phyloP scores from a whole-genome alignment of 2,329 filamentous ascomycete genomes.

The Xylaria sp. region DNA sequence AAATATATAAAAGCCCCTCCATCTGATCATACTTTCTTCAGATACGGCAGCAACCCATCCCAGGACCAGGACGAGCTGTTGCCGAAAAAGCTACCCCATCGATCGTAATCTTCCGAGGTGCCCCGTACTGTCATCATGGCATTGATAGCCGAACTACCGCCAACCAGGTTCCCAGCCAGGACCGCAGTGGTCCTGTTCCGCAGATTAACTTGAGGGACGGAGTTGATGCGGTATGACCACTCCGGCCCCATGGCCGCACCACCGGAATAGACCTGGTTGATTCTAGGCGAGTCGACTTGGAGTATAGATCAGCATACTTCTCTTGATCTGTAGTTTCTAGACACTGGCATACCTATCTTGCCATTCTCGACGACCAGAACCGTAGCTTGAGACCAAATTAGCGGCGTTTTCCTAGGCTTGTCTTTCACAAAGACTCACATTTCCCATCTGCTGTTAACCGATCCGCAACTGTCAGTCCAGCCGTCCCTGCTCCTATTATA shows the following conservation, averaged over 20 bases:
- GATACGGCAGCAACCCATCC: slow-evolving; percentile 37
- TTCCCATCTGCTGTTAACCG: slow-evolving; percentile 33
- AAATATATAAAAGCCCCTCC: slow-evolving; percentile 4
- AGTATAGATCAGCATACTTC: slow-evolving; percentile 6
- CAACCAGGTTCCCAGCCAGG: slow-evolving; percentile 31
- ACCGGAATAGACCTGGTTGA: slow-evolving; percentile 32
- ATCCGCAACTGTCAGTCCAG: slow-evolving; percentile 34
- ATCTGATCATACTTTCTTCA: slow-evolving; percentile 36
- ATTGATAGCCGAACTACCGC: slow-evolving; percentile 36
- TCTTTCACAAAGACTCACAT: slow-evolving; percentile 19
- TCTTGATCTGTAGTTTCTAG: neutral
- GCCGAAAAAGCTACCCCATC: slow-evolving; percentile 40
- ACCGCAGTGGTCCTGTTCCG: slow-evolving; percentile 28
- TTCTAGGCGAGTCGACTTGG: slow-evolving; percentile 31
- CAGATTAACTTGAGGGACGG: slow-evolving; percentile 31
- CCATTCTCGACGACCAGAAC: slow-evolving; percentile 37
- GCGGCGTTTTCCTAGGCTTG: neutral
- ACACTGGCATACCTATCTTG: slow-evolving; percentile 22
- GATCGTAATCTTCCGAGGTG: slow-evolving; percentile 37
- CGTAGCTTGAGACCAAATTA: slow-evolving; percentile 17
- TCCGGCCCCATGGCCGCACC: slow-evolving; percentile 27
- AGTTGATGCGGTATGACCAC: slow-evolving; percentile 33
- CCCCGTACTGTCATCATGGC: slow-evolving; percentile 36
- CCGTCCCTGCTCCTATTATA: slow-evolving; percentile 33
- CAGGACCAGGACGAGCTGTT: slow-evolving; percentile 36